Base-by-base conservation (phyloP, 495 filamentous ascomycete genomes). In the Aspergillus bertholletiae region DNA sequence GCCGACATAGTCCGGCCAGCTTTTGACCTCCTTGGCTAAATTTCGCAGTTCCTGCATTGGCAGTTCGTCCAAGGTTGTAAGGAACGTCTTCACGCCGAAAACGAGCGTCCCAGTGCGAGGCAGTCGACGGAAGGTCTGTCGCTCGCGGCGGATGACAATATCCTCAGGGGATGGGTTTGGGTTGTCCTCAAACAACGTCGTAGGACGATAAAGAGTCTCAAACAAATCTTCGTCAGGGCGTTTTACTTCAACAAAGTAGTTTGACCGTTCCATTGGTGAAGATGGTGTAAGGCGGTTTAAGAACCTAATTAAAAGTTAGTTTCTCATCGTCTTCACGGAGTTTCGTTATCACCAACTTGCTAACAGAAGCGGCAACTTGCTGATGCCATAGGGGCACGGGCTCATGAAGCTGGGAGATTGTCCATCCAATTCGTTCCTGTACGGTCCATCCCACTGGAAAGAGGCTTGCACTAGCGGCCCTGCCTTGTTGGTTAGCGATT, bases 371-470 rank as follows among this genome's bases (percentile, higher is more conserved):
- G 13, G 73, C 73, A 15, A 81, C 67, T 51, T 82, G 78, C 51
- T 79, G 70, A 24, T 82, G 70, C 81, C 81, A 83, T 17, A 72
- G 55, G 8, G 80, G 80, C 0, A 83, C 79, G 2, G 78, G 74
- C 20, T 60, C 63, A 51, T 84, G 79, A 26, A 84, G 65, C 39
- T 70, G 66, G n/a, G 73, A 74, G 53, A 83, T 75, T 6, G 75
- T 76, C 62, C 71, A 79, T 21, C 79, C 80, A 48, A 84, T 82
- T 18, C 80, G 73, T 50, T 81, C 69, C 46, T 76, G 60, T 1
- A 84, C 72, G 12, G 73, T 74, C 81, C 81, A 84, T 13, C 80
- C 81, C 1, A 79, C 77, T 0, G 81, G 81, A 53, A 82, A 83
- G 5, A 82, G 66, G 40, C 76, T 84, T 22, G 80, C 80, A 51